phyloP scores from a whole-genome alignment of 2,329 filamentous ascomycete species.

The Botrytis fragariae region DNA sequence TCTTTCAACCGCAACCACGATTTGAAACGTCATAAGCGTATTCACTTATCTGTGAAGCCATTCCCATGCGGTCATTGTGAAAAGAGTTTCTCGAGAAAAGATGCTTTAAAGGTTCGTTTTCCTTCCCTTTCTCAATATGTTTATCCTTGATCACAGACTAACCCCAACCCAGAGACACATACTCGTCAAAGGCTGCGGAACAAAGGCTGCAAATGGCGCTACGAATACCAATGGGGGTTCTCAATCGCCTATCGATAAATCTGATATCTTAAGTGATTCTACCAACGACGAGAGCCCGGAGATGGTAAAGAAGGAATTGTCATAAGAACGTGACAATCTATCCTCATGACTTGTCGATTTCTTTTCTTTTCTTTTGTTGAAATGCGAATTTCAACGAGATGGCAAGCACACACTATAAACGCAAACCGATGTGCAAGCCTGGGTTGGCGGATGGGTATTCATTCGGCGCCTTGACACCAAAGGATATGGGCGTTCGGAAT shows the following conservation, averaged over 20 bases:
- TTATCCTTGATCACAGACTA: constrained; percentile 28
- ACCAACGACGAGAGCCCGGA: constrained; percentile 32
- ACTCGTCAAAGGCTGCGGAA: constrained; percentile 66
- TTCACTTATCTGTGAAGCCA: constrained; percentile 92
- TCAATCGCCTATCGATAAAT: constrained; percentile 36
- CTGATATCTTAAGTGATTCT: constrained; percentile 37
- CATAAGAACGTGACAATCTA: not conserved
- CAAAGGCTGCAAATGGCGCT: constrained; percentile 35
- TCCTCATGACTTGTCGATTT: not conserved
- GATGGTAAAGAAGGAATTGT: constrained; percentile 33
- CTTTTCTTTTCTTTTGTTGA: not conserved
- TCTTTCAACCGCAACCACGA: constrained; percentile 97
- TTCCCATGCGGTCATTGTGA: constrained; percentile 90
- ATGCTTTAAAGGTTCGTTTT: constrained; percentile 85
- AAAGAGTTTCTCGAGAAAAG: constrained; percentile 95
- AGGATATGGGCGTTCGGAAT: constrained; percentile 14
- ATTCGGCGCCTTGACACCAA: constrained; percentile 6
- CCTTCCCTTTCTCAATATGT: constrained; percentile 25
- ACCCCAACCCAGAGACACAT: constrained; percentile 56
- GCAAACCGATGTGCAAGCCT: not conserved
- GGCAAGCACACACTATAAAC: not conserved
- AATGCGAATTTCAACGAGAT: not conserved
- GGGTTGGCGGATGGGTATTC: not conserved
- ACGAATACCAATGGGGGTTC: constrained; percentile 29
- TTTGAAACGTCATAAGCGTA: constrained; percentile 90